Percentiles rank a stretch among this genome's conserved stretches.
phyloP scores from a whole-genome alignment of 306 rosid species.

The Leucaena leucocephala region DNA sequence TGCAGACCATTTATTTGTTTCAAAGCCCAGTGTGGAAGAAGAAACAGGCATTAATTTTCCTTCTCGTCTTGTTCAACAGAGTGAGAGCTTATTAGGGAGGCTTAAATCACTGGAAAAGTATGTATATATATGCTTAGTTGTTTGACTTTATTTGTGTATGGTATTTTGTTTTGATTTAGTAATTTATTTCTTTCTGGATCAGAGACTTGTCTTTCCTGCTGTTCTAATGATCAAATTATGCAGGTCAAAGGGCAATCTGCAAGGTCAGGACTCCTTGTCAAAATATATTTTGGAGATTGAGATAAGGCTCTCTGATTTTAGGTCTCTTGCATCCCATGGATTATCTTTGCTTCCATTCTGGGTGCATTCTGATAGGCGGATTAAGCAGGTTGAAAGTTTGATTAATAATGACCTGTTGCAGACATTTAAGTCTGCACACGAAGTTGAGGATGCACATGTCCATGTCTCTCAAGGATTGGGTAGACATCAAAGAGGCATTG shows the following conservation, averaged over 20 bases:
- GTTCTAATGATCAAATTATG: constrained; percentile 27
- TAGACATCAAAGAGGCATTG: constrained; percentile 38
- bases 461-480: constrained; percentile 37
- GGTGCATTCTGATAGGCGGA: constrained; percentile 78
- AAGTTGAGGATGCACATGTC: constrained; percentile 46
- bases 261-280: constrained; percentile 48
- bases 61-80: constrained; percentile 52
- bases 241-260: constrained; percentile 62
- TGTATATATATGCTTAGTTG: constrained; percentile 21
- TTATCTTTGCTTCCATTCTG: constrained; percentile 83
- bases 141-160: constrained; percentile 28
- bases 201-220: background rate
- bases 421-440: constrained; percentile 40
- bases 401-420: constrained; percentile 56
- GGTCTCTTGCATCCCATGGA: constrained; percentile 66
- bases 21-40: constrained; percentile 43
- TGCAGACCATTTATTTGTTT: constrained; percentile 35
- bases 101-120: constrained; percentile 70
- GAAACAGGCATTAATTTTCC: constrained; percentile 50
- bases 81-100: constrained; percentile 71
- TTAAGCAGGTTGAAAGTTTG: constrained; percentile 65
- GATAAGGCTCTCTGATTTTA: constrained; percentile 80
- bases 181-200: background rate
- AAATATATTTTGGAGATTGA: constrained; percentile 74
- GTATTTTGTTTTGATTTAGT: constrained; percentile 18